Evolutionary conservation across 2,329 filamentous ascomycete species (phyloP).

Genomic region (Byssoonygena ceratinophila): DNA sequence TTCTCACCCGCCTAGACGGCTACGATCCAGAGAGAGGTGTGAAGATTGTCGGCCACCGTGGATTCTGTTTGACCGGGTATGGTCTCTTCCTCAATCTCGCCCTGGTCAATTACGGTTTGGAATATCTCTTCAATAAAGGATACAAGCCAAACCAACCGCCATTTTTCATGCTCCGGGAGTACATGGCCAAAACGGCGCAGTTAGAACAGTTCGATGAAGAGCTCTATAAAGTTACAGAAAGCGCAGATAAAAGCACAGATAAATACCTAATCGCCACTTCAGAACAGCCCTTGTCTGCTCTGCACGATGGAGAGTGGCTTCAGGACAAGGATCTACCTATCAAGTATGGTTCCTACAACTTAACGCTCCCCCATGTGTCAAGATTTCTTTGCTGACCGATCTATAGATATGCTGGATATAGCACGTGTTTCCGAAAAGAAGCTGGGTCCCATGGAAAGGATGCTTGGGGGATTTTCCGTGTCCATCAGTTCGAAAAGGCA

Average conservation of each 20-base stretch:
- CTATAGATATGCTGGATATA: conserved; percentile 66
- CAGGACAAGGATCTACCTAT: conserved; percentile 74
- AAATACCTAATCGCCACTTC: conserved; percentile 77
- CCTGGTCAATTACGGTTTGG: conserved; percentile 85
- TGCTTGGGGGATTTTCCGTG: conserved; percentile 95
- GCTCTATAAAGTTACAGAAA: conserved; percentile 84
- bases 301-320: conserved; percentile 91
- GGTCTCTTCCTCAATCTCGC: conserved; percentile 88
- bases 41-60: conserved; percentile 88
- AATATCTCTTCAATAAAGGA: conserved; percentile 72
- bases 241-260: conserved; percentile 75
- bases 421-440: conserved; percentile 91
- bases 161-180: conserved; percentile 87
- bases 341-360: conserved; percentile 44
- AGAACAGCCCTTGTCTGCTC: conserved; percentile 87
- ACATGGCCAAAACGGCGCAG: conserved; percentile 97
- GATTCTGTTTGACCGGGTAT: conserved; percentile 84
- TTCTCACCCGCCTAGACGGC: conserved; percentile 74
- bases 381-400: background rate
- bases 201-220: conserved; percentile 96
- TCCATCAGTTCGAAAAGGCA: conserved; percentile 95
- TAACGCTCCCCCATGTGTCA: background rate
- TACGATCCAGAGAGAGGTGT: conserved; percentile 88
- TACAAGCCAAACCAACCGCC: conserved; percentile 78
- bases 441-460: conserved; percentile 85